Evolutionary conservation across 768 basidiomycete genomes (phyloP).

Genomic region (Pisolithus microcarpus): DNA sequence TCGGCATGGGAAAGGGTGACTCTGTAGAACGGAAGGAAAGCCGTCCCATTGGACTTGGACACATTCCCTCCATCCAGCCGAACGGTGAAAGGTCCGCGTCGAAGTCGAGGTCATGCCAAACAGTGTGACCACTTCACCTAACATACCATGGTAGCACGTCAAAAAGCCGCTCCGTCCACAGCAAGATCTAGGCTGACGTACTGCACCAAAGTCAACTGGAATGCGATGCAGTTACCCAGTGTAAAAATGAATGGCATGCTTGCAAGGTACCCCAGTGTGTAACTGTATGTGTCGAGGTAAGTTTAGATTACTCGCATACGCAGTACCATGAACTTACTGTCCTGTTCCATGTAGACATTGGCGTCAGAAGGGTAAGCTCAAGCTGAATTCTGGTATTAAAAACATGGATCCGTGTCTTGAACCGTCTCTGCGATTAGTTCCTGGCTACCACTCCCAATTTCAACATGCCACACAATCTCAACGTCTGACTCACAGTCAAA

Average conservation of each 20-base stretch:
- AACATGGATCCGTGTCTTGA: constrained; percentile 32
- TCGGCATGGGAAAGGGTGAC: constrained; percentile 28
- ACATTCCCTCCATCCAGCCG: constrained; percentile 28
- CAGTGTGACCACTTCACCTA: too few relatives aligned
- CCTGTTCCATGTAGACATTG: constrained; percentile 36
- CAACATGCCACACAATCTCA: constrained; percentile 23
- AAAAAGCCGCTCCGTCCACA: not conserved
- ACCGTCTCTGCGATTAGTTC: constrained; percentile 14
- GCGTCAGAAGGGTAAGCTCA: constrained; percentile 31
- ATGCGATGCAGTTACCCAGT: constrained; percentile 19
- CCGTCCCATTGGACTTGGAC: constrained; percentile 2
- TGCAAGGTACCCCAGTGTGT: constrained; percentile 25
- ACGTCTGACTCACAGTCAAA: too few relatives aligned
- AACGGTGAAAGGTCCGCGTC: constrained; percentile 28
- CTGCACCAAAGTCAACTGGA: not conserved
- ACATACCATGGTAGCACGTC: not conserved
- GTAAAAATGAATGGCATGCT: constrained; percentile 32
- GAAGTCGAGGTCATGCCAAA: constrained; percentile 36
- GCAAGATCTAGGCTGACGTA: constrained; percentile 7
- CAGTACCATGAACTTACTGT: constrained; percentile 23
- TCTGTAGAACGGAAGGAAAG: constrained; percentile 13
- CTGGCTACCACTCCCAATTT: constrained; percentile 14
- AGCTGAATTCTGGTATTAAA: constrained; percentile 28
- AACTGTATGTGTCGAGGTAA: constrained; percentile 13
- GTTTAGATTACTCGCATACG: too few relatives aligned